Conservation (phyloP, 345 rosid genomes). For the Aurinia saxatilis region DNA sequence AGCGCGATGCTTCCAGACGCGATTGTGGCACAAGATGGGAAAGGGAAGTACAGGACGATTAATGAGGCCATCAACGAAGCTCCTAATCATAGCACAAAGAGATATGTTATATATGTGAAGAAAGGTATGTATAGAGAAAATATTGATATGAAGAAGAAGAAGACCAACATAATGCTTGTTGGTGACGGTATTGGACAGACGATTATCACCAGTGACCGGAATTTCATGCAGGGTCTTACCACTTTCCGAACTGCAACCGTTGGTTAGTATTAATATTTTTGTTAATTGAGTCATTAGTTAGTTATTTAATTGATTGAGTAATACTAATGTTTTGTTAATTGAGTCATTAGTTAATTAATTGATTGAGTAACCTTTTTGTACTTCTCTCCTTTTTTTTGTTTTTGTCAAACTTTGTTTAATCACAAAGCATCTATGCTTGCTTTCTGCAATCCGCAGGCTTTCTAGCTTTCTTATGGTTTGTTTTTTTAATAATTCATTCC, state of each 20-base stretch:
- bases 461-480: background rate
- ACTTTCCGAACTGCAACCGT: conserved; percentile 93
- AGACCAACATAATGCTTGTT: conserved; percentile 59
- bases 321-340: too few relatives aligned
- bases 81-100: conserved; percentile 58
- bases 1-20: conserved; percentile 33
- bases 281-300: too few relatives aligned
- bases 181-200: conserved; percentile 82
- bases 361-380: conserved; percentile 2
- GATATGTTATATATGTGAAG: conserved; percentile 60
- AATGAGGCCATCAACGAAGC: conserved; percentile 64
- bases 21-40: conserved; percentile 63
- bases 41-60: conserved; percentile 56
- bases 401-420: conserved; percentile 15
- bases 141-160: conserved; percentile 67
- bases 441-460: conserved; percentile 23
- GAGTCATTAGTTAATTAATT: background rate
- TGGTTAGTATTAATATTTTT: conserved; percentile 37
- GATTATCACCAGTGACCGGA: conserved; percentile 55
- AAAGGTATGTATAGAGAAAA: conserved; percentile 74
- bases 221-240: conserved; percentile 88
- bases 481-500: background rate
- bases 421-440: conserved; percentile 26
- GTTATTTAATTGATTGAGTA: conserved; percentile 20
- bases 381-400: conserved; percentile 8